Conservation (phyloP, 2,329 filamentous ascomycete species). For the Fusarium verrucosum region DNA sequence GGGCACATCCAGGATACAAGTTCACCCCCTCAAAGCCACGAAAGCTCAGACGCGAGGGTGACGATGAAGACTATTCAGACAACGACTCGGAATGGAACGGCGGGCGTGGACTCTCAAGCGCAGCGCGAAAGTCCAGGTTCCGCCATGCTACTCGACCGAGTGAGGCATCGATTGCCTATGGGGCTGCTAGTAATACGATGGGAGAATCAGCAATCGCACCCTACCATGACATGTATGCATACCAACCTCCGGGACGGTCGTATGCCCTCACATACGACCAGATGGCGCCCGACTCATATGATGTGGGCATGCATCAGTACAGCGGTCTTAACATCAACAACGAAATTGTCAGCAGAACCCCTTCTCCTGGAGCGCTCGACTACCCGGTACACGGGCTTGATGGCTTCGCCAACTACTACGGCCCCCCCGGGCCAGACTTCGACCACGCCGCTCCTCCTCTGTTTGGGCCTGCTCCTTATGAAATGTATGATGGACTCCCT, state of each 20-base stretch:
- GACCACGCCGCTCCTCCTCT: conserved; percentile 9
- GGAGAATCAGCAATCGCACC: conserved; percentile 2
- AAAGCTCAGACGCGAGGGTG: conserved; percentile 51
- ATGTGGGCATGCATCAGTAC: conserved; percentile 20
- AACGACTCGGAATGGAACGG: conserved; percentile 39
- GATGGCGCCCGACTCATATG: conserved; percentile 25
- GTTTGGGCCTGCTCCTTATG: conserved; percentile 18
- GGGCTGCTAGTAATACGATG: conserved; percentile 8
- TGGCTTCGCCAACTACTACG: conserved; percentile 26
- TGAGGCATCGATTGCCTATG: conserved; percentile 30
- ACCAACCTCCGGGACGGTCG: conserved; percentile 17
- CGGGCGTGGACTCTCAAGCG: conserved; percentile 3
- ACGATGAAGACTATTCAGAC: conserved; percentile 30
- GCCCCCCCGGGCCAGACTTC: conserved; percentile 7
- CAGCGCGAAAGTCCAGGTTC: conserved; percentile 15
- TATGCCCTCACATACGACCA: conserved; percentile 25
- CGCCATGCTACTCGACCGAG: conserved; percentile 30
- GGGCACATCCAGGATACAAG: conserved; percentile 90
- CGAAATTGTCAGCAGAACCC: conserved; percentile 30
- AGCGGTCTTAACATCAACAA: conserved; percentile 8
- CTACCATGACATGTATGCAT: conserved; percentile 30
- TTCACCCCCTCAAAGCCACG: conserved; percentile 83
- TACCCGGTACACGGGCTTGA: conserved; percentile 26
- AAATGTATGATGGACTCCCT: conserved; percentile 20
- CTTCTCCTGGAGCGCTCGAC: conserved; percentile 31